Evolutionary conservation across 352 stramenopile species (phyloP).

Genomic region (Phytophthora pinifolia): DNA sequence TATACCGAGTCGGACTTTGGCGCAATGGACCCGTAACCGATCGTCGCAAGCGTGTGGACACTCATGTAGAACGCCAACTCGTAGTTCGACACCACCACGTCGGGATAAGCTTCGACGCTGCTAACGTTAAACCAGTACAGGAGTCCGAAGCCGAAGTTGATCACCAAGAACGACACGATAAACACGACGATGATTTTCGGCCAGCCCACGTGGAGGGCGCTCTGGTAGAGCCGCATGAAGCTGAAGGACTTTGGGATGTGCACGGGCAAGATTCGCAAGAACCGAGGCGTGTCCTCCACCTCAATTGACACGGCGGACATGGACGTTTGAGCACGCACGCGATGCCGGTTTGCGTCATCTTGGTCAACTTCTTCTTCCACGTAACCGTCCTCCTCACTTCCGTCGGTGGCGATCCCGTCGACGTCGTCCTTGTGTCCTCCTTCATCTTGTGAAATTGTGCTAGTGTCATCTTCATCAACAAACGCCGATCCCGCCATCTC

Average conservation of each 20-base stretch:
- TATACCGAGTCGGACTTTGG: conserved; percentile 50
- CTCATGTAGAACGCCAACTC: conserved; percentile 82
- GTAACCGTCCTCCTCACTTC: conserved; percentile 21
- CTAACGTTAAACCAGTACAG: conserved; percentile 56
- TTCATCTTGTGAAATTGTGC: conserved; percentile 40
- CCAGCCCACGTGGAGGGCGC: conserved; percentile 71
- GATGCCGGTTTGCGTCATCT: not conserved
- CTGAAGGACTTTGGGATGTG: conserved; percentile 82
- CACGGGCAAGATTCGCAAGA: conserved; percentile 67
- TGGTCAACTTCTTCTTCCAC: conserved; percentile 11
- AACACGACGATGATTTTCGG: conserved; percentile 74
- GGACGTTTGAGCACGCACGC: conserved; percentile 18
- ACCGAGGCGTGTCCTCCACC: conserved; percentile 78
- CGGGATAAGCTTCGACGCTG: conserved; percentile 43
- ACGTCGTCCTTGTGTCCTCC: conserved; percentile 18
- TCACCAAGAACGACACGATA: conserved; percentile 59
- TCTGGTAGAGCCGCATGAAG: conserved; percentile 83
- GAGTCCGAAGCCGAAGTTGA: conserved; percentile 65
- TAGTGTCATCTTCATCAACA: conserved; percentile 36
- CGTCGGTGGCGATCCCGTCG: conserved; percentile 12
- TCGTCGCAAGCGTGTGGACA: conserved; percentile 79
- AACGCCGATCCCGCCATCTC: conserved; percentile 39
- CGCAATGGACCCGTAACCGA: conserved; percentile 77
- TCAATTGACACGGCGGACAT: conserved; percentile 64
- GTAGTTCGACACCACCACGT: conserved; percentile 53